A percentile compares a stretch with the other conserved stretches of the same genome.
These are phyloP conservation scores for Spongospora subterranea DNA, from an alignment of 208 protist species.

Conservation along the genomic window DNA sequence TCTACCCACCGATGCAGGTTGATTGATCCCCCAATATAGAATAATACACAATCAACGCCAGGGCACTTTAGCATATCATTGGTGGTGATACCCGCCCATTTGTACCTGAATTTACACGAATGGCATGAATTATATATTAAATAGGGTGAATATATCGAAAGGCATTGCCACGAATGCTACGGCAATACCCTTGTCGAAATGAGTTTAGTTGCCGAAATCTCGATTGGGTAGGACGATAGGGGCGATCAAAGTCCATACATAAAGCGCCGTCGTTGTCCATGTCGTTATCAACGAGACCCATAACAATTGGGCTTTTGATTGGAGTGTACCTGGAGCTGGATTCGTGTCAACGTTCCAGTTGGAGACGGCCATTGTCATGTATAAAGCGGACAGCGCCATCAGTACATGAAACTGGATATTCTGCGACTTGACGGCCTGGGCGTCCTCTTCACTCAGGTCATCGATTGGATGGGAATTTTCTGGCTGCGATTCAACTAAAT, in stretches of 20 bases:
- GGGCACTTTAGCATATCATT: too few relatives aligned
- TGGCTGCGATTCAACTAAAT: not conserved
- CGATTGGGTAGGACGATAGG: not conserved
- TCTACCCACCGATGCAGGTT: not conserved
- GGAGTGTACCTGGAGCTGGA: not conserved
- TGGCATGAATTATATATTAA: too few relatives aligned
- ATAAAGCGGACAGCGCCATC: constrained; percentile 51
- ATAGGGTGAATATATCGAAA: too few relatives aligned
- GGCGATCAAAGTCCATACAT: constrained; percentile 6
- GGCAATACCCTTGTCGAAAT: too few relatives aligned
- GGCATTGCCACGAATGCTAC: too few relatives aligned
- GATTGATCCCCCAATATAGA: not conserved
- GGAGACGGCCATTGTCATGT: constrained; percentile 32
- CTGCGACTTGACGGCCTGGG: not conserved
- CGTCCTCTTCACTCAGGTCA: not conserved
- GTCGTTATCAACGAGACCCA: constrained; percentile 21
- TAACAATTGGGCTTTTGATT: not conserved
- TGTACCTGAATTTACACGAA: too few relatives aligned
- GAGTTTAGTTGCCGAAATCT: constrained; percentile 37
- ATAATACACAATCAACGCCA: too few relatives aligned
- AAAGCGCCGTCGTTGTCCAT: not conserved
- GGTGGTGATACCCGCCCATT: too few relatives aligned
- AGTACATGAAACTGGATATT: constrained; percentile 48
- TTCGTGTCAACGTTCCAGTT: not conserved
- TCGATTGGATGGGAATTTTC: not conserved